Evolutionary conservation across 805 yeast genomes (phyloP).

Genomic region (Cyberlindnera suaveolens): DNA sequence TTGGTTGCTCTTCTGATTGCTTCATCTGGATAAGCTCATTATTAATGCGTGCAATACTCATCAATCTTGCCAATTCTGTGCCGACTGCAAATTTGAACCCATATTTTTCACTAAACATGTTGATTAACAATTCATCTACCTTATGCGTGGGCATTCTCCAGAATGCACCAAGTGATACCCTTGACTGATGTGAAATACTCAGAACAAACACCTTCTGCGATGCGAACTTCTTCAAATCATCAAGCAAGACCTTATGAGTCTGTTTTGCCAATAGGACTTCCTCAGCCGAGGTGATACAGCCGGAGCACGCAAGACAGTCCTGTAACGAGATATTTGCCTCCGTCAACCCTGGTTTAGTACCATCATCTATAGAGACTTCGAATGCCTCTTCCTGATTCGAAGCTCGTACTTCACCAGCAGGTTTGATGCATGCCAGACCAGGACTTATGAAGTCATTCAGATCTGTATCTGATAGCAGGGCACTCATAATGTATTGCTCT

Average conservation of each 20-base stretch:
- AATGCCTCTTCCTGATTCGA: slow-evolving; percentile 38
- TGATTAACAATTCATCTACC: slow-evolving; percentile 56
- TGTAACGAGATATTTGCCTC: slow-evolving; percentile 85
- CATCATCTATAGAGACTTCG: slow-evolving; percentile 61
- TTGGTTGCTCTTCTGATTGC: background rate
- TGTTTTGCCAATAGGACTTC: slow-evolving; percentile 88
- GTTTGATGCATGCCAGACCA: slow-evolving; percentile 91
- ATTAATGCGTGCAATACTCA: slow-evolving; percentile 49
- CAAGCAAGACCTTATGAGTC: slow-evolving; percentile 72
- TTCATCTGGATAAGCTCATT: slow-evolving; percentile 29
- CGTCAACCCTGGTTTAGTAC: slow-evolving; percentile 38
- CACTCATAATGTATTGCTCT: slow-evolving; percentile 52
- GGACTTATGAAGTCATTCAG: slow-evolving; percentile 92
- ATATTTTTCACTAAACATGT: slow-evolving; percentile 51
- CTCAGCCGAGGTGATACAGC: slow-evolving; percentile 97
- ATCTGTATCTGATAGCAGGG: slow-evolving; percentile 82
- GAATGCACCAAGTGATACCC: slow-evolving; percentile 77
- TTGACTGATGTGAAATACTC: slow-evolving; percentile 78
- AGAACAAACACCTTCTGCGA: slow-evolving; percentile 50
- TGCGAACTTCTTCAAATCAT: slow-evolving; percentile 38
- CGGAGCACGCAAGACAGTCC: slow-evolving; percentile 95
- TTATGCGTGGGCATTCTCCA: slow-evolving; percentile 43
- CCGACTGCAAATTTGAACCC: slow-evolving; percentile 78
- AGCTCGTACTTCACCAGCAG: slow-evolving; percentile 45
- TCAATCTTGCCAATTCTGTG: slow-evolving; percentile 70